Percentiles rank a stretch among this genome's conserved stretches.
These are phyloP conservation scores for Colletotrichum sp. DNA, from an alignment of 2,329 filamentous ascomycete genomes.

Conservation along the genomic window DNA sequence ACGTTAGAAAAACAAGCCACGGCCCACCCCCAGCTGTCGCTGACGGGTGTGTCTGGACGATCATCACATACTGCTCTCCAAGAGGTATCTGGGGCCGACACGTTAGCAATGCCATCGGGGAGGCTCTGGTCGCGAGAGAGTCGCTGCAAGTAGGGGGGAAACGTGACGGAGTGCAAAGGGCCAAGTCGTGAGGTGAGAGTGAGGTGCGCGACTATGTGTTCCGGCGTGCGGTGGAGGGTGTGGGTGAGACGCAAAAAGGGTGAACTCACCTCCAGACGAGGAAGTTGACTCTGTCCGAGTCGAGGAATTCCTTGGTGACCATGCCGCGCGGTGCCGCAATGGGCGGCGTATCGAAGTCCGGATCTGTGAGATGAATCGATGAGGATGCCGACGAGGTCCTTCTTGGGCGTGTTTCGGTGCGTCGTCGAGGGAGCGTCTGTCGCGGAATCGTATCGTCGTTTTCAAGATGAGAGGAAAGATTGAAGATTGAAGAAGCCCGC, in stretches of 20 bases:
- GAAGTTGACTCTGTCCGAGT: constrained; percentile 73
- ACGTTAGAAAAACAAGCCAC: constrained; percentile 9
- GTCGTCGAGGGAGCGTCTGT: constrained; percentile 10
- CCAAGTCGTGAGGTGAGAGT: constrained; percentile 2
- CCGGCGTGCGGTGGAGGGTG: background rate
- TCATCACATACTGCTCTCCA: constrained; percentile 64
- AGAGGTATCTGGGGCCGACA: constrained; percentile 53
- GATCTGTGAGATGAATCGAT: background rate
- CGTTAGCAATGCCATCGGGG: constrained; percentile 17
- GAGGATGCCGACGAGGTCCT: background rate
- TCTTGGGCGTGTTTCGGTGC: background rate
- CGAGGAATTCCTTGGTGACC: constrained; percentile 67
- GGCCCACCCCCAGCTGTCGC: constrained; percentile 17
- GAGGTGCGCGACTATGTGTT: constrained; percentile 9
- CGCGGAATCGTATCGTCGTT: constrained; percentile 9
- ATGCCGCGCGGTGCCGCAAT: constrained; percentile 20
- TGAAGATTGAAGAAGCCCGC: constrained; percentile 20
- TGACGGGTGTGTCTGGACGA: constrained; percentile 2
- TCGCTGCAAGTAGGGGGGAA: background rate
- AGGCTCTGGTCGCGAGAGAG: background rate
- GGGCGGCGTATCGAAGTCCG: constrained; percentile 16
- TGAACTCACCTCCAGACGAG: constrained; percentile 71
- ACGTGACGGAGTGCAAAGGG: background rate
- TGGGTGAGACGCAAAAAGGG: constrained; percentile 26
- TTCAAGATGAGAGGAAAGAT: constrained; percentile 23